Evolutionary conservation across 1,284 basidiomycete genomes (phyloP), one percentile per base, ranked within the genome.

Genomic region (Somion occarium): DNA sequence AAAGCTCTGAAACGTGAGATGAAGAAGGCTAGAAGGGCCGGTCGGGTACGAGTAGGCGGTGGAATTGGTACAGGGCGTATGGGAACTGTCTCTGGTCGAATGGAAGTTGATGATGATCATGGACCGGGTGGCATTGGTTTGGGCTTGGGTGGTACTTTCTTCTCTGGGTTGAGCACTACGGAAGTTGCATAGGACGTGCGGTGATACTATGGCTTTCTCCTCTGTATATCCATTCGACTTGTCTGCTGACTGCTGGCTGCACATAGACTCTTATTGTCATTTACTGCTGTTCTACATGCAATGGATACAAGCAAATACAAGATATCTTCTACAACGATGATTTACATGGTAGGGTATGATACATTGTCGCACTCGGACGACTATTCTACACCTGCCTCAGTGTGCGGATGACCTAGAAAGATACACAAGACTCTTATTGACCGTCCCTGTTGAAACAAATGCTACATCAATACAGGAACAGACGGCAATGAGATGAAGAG

Each of bases 1-100:
- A 73, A 69, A 57, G 67, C 72, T 53, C 59, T 86, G 56, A 88
- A 85, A 68, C 73, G 69, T 59, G 82, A 82, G 38, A 76, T 77
- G 51, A 88, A 85, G 68, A 70, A 71, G 54, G 76, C 75, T 24
- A 71, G 78, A 57, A 78, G 78, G 59, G 74, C 75, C n/a, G 71
- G 63, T 20, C 61, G 56, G 13, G 54, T 46, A 3, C 37, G 51
- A 51, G 41, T 59, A 57, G 4, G 50, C 50, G 55, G 42, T 22
- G 42, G 42, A 19, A 43, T 43, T 5, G 42, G 42, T 43, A 24
- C n/a, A 23, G 42, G 19, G 5, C 19, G 19, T 5, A 5, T 38
- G 45, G 38, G 18, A 38, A 24, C 50, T 34, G 26, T 44, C 52
- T 51, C 23, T 58, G 57, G 58, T 7, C 58, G 62, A 2, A 72